Percentiles rank a stretch among this genome's conserved stretches.
These are phyloP conservation scores for Chloromonas sp. DNA, from an alignment of 163 green algal species.

Conservation along the genomic window DNA sequence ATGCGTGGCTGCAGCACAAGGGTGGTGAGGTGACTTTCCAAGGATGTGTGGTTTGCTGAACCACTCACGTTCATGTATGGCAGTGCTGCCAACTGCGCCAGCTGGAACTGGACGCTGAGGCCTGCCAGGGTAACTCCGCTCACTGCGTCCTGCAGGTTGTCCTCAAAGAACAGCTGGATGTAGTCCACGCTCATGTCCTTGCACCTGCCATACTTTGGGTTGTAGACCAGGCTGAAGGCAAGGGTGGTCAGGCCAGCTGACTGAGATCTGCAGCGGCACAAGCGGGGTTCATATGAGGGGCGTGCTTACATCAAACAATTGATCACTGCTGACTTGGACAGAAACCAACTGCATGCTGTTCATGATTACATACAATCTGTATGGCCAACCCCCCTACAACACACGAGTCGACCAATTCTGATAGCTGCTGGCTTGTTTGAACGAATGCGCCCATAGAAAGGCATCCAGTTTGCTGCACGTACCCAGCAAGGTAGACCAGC, in stretches of 20 bases:
- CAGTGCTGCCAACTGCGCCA: not conserved
- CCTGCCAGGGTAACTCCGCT: not conserved
- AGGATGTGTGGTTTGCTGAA: not conserved
- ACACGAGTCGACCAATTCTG: no score
- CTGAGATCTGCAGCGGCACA: not conserved
- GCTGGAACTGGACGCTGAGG: not conserved
- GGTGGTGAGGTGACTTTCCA: not conserved
- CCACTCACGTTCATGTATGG: not conserved
- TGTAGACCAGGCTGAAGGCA: not conserved
- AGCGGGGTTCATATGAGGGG: not conserved
- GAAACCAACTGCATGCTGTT: not conserved
- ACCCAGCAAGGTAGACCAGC: constrained; percentile 20
- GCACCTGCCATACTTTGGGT: not conserved
- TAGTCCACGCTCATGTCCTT: not conserved
- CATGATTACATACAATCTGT: not conserved
- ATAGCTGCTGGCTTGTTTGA: no score
- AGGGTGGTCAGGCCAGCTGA: not conserved
- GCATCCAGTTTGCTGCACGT: not conserved
- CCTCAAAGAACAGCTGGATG: constrained; percentile 5
- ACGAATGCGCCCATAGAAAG: no score
- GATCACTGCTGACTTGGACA: not conserved
- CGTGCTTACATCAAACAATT: not conserved
- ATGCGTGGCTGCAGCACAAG: not conserved
- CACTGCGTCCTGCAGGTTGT: not conserved
- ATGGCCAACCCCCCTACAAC: no score